Conservation (phyloP, 2,329 filamentous ascomycete genomes). For the Penicillium sp. region DNA sequence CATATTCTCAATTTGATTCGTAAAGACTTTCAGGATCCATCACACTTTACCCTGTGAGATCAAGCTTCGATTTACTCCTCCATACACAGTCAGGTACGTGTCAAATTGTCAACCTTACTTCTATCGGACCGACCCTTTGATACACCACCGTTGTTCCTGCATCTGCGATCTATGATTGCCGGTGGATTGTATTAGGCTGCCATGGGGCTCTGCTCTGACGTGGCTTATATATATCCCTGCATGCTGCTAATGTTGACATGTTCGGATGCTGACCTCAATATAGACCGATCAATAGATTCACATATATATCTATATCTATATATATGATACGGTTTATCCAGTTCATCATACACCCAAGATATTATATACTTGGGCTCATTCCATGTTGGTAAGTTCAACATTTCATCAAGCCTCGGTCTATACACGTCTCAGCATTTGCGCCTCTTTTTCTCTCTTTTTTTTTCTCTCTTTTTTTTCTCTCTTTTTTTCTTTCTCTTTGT, state of each 20-base stretch:
- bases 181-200: not conserved
- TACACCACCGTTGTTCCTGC: slow-evolving; percentile 7
- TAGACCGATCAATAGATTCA: not conserved
- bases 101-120: not conserved
- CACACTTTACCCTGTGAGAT: slow-evolving; percentile 14
- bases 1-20: slow-evolving; percentile 22
- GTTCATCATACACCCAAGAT: not conserved
- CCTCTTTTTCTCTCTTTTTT: not conserved
- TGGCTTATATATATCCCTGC: not conserved
- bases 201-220: slow-evolving; percentile 8
- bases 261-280: not conserved
- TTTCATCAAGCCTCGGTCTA: not conserved
- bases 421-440: not conserved
- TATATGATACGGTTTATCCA: not conserved
- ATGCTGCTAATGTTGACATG: not conserved
- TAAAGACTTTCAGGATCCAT: slow-evolving; percentile 15
- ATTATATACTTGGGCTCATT: not conserved
- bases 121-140: not conserved
- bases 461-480: too few relatives aligned
- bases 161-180: not conserved
- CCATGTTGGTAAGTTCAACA: not conserved
- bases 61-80: slow-evolving; percentile 4
- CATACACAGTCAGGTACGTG: slow-evolving; percentile 18
- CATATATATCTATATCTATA: not conserved
- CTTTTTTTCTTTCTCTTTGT: too few relatives aligned